Percentiles rank a stretch among this genome's conserved stretches.
Conservation (phyloP, 345 rosid species). For the Populus ilicifolia region DNA sequence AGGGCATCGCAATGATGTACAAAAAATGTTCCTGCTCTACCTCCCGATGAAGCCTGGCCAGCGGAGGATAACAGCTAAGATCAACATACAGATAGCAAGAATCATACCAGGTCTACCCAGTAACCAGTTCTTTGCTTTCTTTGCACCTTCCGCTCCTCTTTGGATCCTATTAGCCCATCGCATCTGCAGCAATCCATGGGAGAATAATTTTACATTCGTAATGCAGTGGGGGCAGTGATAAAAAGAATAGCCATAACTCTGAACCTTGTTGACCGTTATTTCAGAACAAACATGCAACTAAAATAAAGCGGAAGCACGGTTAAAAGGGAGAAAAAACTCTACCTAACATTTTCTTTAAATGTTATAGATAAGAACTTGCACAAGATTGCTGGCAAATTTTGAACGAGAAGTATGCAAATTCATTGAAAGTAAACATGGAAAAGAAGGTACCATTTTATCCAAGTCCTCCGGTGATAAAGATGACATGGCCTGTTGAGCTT, state of each 20-base stretch:
- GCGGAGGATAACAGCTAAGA: conserved; percentile 76
- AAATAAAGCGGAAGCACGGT: background rate
- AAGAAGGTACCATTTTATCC: conserved; percentile 74
- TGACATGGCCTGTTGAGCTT: conserved; percentile 88
- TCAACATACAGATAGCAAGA: conserved; percentile 70
- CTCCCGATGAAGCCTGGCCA: conserved; percentile 73
- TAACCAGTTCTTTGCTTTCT: conserved; percentile 89
- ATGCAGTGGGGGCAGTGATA: background rate
- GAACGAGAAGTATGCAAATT: background rate
- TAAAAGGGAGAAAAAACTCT: background rate
- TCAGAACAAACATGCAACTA: background rate
- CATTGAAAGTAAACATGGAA: background rate
- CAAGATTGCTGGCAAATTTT: background rate
- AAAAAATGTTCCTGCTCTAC: conserved; percentile 20
- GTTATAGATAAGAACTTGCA: background rate
- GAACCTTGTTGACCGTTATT: background rate
- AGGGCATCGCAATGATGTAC: background rate
- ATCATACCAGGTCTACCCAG: conserved; percentile 80
- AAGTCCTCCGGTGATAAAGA: conserved; percentile 76
- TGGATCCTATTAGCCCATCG: conserved; percentile 82
- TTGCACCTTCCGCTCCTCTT: conserved; percentile 66
- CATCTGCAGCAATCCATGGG: conserved; percentile 51
- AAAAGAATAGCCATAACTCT: background rate
- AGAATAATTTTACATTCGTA: background rate
- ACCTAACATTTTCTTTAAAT: background rate